A percentile compares a stretch with the other conserved stretches of the same genome.
These are phyloP conservation scores for Elsinoe batatas DNA, from an alignment of 2,329 filamentous ascomycete species.

Conservation along the genomic window DNA sequence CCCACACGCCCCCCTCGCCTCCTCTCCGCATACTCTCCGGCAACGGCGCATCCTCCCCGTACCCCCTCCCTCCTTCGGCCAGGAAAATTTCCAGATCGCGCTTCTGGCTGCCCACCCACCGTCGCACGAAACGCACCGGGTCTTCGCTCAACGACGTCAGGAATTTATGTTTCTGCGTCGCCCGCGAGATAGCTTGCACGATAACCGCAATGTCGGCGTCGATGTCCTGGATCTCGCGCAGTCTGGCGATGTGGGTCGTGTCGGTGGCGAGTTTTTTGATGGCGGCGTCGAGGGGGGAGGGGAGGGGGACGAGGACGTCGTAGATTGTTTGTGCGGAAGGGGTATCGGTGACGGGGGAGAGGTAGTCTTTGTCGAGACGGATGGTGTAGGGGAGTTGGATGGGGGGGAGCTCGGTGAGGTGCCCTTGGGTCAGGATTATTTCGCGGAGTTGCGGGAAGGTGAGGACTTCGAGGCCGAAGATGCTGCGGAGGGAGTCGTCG, in stretches of 20 bases:
- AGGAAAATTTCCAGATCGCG: slow-evolving; percentile 80
- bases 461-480: slow-evolving; percentile 62
- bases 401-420: slow-evolving; percentile 70
- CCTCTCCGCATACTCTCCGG: slow-evolving; percentile 62
- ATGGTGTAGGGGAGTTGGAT: slow-evolving; percentile 86
- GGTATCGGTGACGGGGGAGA: slow-evolving; percentile 45
- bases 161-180: slow-evolving; percentile 86
- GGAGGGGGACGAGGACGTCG: slow-evolving; percentile 74
- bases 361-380: slow-evolving; percentile 60
- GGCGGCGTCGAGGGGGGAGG: slow-evolving; percentile 69
- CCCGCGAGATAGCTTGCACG: slow-evolving; percentile 71
- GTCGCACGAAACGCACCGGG: slow-evolving; percentile 70
- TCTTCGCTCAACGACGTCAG: slow-evolving; percentile 69
- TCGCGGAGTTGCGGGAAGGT: slow-evolving; percentile 79
- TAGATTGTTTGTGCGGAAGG: slow-evolving; percentile 70
- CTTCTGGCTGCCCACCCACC: slow-evolving; percentile 87
- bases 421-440: slow-evolving; percentile 48
- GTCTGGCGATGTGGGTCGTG: slow-evolving; percentile 46
- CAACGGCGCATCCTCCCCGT: slow-evolving; percentile 37
- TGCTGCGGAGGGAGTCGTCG: slow-evolving; percentile 71
- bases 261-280: slow-evolving; percentile 37
- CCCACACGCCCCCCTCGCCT: slow-evolving; percentile 54
- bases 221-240: slow-evolving; percentile 64
- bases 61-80: slow-evolving; percentile 61
- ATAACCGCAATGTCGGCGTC: slow-evolving; percentile 81